A percentile compares a stretch with the other conserved stretches of the same genome.
Evolutionary conservation across 768 basidiomycete species (phyloP).

Genomic region (Pisolithus orientalis): DNA sequence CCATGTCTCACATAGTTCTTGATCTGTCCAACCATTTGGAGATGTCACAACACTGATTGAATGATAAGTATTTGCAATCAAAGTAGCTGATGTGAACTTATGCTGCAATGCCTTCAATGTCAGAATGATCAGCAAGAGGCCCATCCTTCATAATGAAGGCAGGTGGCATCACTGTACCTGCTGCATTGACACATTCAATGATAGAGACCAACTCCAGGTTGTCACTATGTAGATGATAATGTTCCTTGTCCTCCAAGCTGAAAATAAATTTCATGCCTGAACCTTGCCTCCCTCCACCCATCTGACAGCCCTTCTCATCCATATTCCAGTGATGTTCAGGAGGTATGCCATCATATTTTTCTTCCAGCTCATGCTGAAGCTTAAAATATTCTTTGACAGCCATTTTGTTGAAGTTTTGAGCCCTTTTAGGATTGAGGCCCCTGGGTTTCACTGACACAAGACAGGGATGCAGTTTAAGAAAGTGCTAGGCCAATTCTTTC

Average conservation of each 20-base stretch:
- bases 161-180: too few relatives aligned
- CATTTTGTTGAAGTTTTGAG: conserved; percentile 4
- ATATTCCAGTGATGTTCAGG: conserved; percentile 7
- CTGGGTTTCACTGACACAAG: background rate
- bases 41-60: too few relatives aligned
- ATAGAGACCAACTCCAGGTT: conserved; percentile 40
- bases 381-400: background rate
- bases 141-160: too few relatives aligned
- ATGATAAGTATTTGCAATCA: too few relatives aligned
- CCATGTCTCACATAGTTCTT: too few relatives aligned
- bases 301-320: conserved; percentile 8
- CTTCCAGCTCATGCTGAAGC: background rate
- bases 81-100: too few relatives aligned
- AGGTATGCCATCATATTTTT: conserved; percentile 3
- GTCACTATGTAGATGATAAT: conserved; percentile 24
- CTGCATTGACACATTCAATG: conserved; percentile 38
- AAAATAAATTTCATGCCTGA: background rate
- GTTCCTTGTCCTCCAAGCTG: conserved; percentile 7
- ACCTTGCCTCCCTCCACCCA: conserved; percentile 10
- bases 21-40: too few relatives aligned
- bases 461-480: background rate
- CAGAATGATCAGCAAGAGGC: too few relatives aligned
- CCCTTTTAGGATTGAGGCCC: conserved; percentile 2
- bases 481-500: background rate
- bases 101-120: too few relatives aligned